These are phyloP conservation scores for Venturia asperata DNA, from an alignment of 2,329 filamentous ascomycete species.

Conservation along the genomic window DNA sequence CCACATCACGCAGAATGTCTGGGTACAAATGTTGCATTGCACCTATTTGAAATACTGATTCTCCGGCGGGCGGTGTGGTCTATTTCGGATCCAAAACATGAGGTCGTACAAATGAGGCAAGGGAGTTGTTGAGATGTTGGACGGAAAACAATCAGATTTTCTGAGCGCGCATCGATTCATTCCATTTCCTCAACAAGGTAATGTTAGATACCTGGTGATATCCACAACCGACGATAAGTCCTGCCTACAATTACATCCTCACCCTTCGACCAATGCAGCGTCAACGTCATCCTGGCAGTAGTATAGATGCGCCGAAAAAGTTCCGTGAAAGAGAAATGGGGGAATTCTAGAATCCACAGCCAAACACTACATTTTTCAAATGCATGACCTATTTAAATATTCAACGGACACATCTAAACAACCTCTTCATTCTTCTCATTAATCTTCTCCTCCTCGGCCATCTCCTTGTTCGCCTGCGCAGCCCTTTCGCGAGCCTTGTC, in stretches of 20 bases:
- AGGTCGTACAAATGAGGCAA: no score
- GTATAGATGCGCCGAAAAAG: not conserved
- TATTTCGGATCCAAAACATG: no score
- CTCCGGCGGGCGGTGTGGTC: no score
- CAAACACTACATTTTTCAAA: not conserved
- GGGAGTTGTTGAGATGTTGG: no score
- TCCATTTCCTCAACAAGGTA: not conserved
- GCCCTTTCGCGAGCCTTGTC: constrained; percentile 14
- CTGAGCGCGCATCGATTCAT: not conserved
- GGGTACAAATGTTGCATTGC: no score
- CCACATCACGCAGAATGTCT: no score
- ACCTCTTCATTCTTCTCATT: not conserved
- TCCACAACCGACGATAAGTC: not conserved
- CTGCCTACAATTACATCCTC: not conserved
- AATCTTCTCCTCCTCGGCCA: constrained; percentile 12
- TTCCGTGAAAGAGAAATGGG: no score
- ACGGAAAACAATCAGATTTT: no score
- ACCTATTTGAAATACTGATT: no score
- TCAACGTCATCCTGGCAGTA: not conserved
- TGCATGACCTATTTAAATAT: not conserved
- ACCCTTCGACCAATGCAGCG: not conserved
- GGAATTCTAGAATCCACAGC: no score
- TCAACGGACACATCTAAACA: not conserved
- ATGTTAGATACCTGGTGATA: not conserved
- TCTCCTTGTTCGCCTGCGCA: constrained; percentile 9